Conservation (phyloP, 495 filamentous ascomycete genomes). For the Penicillium samsonianum region DNA sequence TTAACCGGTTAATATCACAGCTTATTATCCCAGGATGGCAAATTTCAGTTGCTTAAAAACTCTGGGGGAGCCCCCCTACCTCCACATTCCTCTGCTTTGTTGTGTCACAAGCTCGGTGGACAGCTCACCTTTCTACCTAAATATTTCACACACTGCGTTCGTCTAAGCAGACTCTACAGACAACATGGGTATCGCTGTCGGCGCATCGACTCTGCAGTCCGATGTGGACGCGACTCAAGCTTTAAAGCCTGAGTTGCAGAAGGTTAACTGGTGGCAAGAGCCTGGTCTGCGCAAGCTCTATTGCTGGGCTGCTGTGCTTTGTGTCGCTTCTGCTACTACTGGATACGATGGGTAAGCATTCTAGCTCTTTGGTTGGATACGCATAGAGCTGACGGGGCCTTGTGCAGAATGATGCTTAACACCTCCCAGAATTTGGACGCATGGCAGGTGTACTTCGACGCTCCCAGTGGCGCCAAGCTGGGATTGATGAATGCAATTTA, state of each 20-base stretch:
- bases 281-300: slow-evolving; percentile 63
- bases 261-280: slow-evolving; percentile 60
- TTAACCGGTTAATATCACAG: slow-evolving; percentile 12
- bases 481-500: slow-evolving; percentile 66
- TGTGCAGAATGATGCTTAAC: slow-evolving; percentile 33
- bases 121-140: background rate
- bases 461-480: slow-evolving; percentile 53
- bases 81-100: slow-evolving; percentile 1
- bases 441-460: slow-evolving; percentile 31
- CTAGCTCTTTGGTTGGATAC: background rate
- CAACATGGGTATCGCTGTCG: slow-evolving; percentile 19
- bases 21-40: slow-evolving; percentile 7
- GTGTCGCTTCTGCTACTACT: slow-evolving; percentile 64
- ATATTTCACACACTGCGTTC: background rate
- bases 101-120: background rate
- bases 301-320: slow-evolving; percentile 53
- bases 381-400: background rate
- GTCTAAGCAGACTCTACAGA: background rate
- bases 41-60: slow-evolving; percentile 12
- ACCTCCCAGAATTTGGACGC: slow-evolving; percentile 25
- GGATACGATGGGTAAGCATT: slow-evolving; percentile 58
- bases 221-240: slow-evolving; percentile 38
- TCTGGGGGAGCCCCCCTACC: background rate
- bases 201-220: slow-evolving; percentile 15
- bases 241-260: slow-evolving; percentile 56